These are phyloP conservation scores for Talaromyces sp. DNA, from an alignment of 2,329 filamentous ascomycete genomes.

Conservation along the genomic window DNA sequence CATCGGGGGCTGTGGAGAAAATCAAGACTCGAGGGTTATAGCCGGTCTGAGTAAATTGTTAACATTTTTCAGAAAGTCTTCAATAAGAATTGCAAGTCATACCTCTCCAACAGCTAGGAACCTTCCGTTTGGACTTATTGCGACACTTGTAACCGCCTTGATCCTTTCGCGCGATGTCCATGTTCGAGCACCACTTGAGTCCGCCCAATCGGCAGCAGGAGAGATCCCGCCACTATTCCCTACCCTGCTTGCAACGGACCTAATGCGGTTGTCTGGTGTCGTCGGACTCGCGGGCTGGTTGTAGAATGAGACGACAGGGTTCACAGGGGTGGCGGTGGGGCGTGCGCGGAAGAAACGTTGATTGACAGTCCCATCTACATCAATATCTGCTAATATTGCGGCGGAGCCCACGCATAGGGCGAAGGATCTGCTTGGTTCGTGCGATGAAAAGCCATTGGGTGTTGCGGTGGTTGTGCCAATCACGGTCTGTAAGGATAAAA, in stretches of 20 bases:
- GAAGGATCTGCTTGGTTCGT: constrained; percentile 67
- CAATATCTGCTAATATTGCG: constrained; percentile 81
- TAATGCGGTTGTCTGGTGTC: constrained; percentile 56
- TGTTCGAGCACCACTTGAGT: constrained; percentile 62
- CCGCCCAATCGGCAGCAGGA: constrained; percentile 52
- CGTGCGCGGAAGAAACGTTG: constrained; percentile 91
- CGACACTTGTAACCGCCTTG: constrained; percentile 88
- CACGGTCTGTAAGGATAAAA: constrained; percentile 73
- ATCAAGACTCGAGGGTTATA: constrained; percentile 89
- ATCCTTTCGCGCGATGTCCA: constrained; percentile 90
- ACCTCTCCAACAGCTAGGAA: constrained; percentile 88
- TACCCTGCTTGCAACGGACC: constrained; percentile 55
- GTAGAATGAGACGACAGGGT: constrained; percentile 55
- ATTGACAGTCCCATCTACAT: constrained; percentile 59
- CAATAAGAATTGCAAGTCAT: constrained; percentile 21
- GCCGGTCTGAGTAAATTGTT: constrained; percentile 58
- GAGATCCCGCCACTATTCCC: constrained; percentile 45
- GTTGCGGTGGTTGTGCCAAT: constrained; percentile 86
- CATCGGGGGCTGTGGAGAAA: constrained; percentile 74
- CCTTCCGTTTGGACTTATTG: constrained; percentile 79
- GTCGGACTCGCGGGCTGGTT: constrained; percentile 54
- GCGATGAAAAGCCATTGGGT: constrained; percentile 80
- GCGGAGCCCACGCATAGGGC: constrained; percentile 91
- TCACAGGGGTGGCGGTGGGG: constrained; percentile 65
- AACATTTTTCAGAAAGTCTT: neutral